Evolutionary conservation across 768 basidiomycete species (phyloP), one percentile per base, ranked within the genome.

Genomic region (Harrya chromipes): DNA sequence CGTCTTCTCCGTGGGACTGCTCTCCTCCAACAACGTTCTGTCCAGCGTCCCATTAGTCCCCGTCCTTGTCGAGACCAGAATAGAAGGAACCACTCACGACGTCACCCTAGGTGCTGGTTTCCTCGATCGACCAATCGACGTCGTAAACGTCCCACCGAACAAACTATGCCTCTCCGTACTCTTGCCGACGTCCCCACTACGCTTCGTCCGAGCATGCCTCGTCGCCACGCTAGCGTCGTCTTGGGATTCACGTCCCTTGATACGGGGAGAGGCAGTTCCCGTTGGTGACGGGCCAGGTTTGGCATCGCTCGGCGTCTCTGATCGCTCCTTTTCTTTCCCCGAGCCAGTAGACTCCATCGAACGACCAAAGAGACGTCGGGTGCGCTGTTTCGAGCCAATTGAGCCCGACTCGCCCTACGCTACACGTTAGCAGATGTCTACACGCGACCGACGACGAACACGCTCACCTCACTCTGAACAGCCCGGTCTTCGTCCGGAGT

Each of bases 41-140:
- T 34, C 6, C 43, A 35, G 38, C 34, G n/a, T 21, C 19, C 21
- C 8, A 43, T 47, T 49, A 50, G 47, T 26, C 13, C 19, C 13
- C 1, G 4, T 11, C 23, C 8, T 17, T 21, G n/a, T 19, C 49
- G 31, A 49, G 13, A 41, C 44, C 21, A 27, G 24, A 46, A 23
- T 13, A 33, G 4, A 24, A 31, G 7, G 5, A 46, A 55, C 43
- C 39, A 74, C 84, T 59, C 62, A 85, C 85, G 72, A 59, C 20
- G 83, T 79, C 56, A 83, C 83, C 66, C 80, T 80, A 16, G 90
- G 91, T 0, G 91, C 77, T 1, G 93, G 93, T 64, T 97, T 94
- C 56, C 93, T 72, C 35, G 73, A 70, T 65, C 85, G 86, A 24
- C 83, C 80, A 46, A 89, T 61, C 6, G 83, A 72, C 1, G 81